These are phyloP conservation scores for Coprinopsis cinerea DNA, from an alignment of 768 basidiomycete genomes.

Conservation along the genomic window DNA sequence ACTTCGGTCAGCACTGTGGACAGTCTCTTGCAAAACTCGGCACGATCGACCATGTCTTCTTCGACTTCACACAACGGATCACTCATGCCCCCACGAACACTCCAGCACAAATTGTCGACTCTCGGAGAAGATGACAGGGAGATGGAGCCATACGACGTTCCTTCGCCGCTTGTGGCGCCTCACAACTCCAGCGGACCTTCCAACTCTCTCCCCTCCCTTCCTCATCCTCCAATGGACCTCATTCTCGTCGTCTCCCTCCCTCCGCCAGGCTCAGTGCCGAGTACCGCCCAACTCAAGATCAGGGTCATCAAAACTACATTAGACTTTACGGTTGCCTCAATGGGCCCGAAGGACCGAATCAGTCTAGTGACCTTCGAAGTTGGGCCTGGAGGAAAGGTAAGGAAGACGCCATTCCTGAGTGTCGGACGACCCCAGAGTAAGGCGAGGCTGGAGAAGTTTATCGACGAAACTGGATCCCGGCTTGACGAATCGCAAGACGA, in stretches of 20 bases:
- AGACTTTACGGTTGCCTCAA: slow-evolving; percentile 75
- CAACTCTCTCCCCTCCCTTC: slow-evolving; percentile 74
- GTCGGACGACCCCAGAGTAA: slow-evolving; percentile 65
- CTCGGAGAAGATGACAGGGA: slow-evolving; percentile 58
- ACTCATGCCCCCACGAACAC: slow-evolving; percentile 27
- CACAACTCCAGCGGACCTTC: slow-evolving; percentile 70
- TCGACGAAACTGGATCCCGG: slow-evolving; percentile 58
- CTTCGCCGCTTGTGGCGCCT: slow-evolving; percentile 60
- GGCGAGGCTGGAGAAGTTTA: slow-evolving; percentile 65
- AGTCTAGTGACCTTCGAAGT: slow-evolving; percentile 92
- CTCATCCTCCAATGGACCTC: slow-evolving; percentile 86
- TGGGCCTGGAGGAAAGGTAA: slow-evolving; percentile 71
- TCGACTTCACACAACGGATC: slow-evolving; percentile 64
- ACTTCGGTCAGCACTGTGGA: slow-evolving; percentile 62
- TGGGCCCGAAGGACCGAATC: slow-evolving; percentile 75
- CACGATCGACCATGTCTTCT: slow-evolving; percentile 68
- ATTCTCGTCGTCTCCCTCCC: slow-evolving; percentile 90
- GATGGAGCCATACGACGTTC: slow-evolving; percentile 46
- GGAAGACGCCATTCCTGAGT: slow-evolving; percentile 91
- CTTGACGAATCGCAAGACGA: slow-evolving; percentile 38
- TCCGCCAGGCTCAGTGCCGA: slow-evolving; percentile 59
- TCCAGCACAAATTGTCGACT: slow-evolving; percentile 51
- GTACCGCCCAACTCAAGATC: slow-evolving; percentile 79
- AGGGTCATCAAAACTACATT: slow-evolving; percentile 86
- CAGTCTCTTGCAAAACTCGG: slow-evolving; percentile 61